Conservation (phyloP, 176 grass and related monocot species). For the Alloteropsis semialata region DNA sequence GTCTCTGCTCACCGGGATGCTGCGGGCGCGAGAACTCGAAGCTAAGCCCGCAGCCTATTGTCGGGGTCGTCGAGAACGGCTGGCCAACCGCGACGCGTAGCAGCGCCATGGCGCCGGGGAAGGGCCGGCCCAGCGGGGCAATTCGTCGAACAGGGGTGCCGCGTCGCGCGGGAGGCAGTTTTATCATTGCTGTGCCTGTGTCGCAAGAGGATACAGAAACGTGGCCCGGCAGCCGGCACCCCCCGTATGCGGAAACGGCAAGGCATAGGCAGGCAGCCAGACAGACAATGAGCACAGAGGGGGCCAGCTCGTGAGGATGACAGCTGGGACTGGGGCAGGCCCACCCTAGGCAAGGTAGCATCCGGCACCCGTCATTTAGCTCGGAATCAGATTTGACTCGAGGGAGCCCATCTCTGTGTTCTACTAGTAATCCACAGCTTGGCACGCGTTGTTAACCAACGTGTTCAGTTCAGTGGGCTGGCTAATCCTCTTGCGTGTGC, state of each 20-base stretch:
- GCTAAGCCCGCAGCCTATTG: background rate
- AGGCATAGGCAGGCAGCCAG: background rate
- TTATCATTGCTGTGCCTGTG: background rate
- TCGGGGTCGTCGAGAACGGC: background rate
- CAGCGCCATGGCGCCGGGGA: slow-evolving; percentile 21
- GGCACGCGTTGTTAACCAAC: background rate
- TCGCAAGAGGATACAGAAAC: too few species aligned
- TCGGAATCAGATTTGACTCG: too few species aligned
- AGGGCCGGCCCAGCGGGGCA: background rate
- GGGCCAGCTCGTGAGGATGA: background rate
- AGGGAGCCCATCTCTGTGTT: too few species aligned
- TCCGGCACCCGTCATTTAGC: too few species aligned
- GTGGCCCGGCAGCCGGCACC: too few species aligned
- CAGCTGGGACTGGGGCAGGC: background rate
- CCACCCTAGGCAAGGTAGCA: background rate
- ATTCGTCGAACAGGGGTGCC: slow-evolving; percentile 62
- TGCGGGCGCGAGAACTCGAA: background rate
- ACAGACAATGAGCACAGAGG: background rate
- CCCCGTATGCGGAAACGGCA: background rate
- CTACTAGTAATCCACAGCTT: too few species aligned
- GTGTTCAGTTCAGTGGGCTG: background rate
- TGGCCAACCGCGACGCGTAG: background rate
- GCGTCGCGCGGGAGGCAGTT: background rate
- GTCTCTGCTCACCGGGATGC: background rate
- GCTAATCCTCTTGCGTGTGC: background rate